phyloP scores from a whole-genome alignment of 148 eudicot species.

The Nyssa sinensis region DNA sequence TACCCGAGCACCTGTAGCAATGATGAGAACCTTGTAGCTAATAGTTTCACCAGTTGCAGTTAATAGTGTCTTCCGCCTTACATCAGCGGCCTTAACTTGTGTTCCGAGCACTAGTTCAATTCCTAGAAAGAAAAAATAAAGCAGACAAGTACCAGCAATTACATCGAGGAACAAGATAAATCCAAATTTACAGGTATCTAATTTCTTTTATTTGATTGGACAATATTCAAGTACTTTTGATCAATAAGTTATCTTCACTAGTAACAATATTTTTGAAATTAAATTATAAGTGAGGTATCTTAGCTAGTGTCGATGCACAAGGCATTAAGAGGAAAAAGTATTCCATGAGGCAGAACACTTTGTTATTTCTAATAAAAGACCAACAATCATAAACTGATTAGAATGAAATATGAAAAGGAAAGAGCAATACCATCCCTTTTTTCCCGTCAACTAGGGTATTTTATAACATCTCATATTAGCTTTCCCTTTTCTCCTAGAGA shows the following conservation, averaged over 20 bases:
- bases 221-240: neutral
- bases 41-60: conserved; percentile 96
- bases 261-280: neutral
- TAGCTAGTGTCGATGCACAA: neutral
- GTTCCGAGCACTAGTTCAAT: conserved; percentile 96
- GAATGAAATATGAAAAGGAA: neutral
- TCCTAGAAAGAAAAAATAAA: conserved; percentile 40
- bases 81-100: conserved; percentile 85
- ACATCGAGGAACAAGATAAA: neutral
- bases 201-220: neutral
- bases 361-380: neutral
- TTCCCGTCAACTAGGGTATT: neutral
- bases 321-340: neutral
- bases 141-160: conserved; percentile 11
- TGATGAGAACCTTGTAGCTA: conserved; percentile 85
- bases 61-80: conserved; percentile 80
- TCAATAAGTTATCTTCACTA: neutral
- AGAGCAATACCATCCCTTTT: no score
- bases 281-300: neutral
- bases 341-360: neutral
- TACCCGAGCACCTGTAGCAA: conserved; percentile 99
- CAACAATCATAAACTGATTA: neutral
- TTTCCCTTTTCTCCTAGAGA: neutral
- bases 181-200: neutral
- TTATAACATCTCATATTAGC: neutral